Conservation (phyloP, 805 yeast genomes). For the Lipomyces anomalus region DNA sequence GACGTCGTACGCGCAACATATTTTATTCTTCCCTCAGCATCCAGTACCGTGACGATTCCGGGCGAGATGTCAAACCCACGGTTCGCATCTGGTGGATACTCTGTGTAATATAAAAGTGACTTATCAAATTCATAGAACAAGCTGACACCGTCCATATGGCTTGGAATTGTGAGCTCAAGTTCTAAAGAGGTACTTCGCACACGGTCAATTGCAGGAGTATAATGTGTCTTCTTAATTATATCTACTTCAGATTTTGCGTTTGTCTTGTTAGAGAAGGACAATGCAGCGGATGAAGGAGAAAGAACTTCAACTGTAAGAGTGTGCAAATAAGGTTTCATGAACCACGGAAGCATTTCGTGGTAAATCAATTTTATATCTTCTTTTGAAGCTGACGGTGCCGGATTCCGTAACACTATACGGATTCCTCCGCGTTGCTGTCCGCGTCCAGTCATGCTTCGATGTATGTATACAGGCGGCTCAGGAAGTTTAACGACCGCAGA, state of each 20-base stretch:
- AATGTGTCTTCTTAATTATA: constrained; percentile 49
- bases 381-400: constrained; percentile 41
- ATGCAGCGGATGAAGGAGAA: not conserved
- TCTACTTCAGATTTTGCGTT: constrained; percentile 22
- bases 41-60: constrained; percentile 62
- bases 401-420: constrained; percentile 71
- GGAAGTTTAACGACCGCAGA: constrained; percentile 37
- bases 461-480: constrained; percentile 61
- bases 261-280: not conserved
- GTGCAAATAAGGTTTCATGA: constrained; percentile 73
- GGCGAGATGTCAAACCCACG: constrained; percentile 96
- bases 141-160: constrained; percentile 37
- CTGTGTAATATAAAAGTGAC: constrained; percentile 73
- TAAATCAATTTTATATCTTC: constrained; percentile 50
- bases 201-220: constrained; percentile 75
- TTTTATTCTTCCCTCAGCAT: constrained; percentile 27
- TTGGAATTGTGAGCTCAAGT: constrained; percentile 57
- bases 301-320: constrained; percentile 43
- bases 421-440: constrained; percentile 90
- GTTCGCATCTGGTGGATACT: constrained; percentile 99
- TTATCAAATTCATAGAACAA: constrained; percentile 75
- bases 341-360: constrained; percentile 90
- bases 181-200: constrained; percentile 79
- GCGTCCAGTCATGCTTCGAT: constrained; percentile 84
- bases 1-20: constrained; percentile 66